Evolutionary conservation across 176 grass and related monocot genomes (phyloP), one percentile per base, ranked within the genome.

Genomic region (Poa annua): DNA sequence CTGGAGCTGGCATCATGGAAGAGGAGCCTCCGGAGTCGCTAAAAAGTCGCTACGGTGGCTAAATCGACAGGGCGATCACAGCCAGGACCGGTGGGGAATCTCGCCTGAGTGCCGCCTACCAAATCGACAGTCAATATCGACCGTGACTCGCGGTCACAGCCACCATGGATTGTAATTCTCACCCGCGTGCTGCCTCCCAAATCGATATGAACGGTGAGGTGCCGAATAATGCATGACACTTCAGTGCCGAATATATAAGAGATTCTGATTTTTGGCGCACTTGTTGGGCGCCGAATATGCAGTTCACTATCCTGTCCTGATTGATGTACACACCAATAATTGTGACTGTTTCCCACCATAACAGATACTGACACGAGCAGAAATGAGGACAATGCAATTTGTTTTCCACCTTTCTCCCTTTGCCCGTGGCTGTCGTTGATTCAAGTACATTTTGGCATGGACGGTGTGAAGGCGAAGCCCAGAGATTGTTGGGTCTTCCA

Each of bases 1-100:
- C 77, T 15, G 96, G 93, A 81, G 85, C 88, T 5, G 88, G 91
- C 69, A 86, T 99, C 79, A 90, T 99, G 89, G 93, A 94, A 86
- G 93, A 99, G 89, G 93, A 94, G 54, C 96, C 93, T 45, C 91
- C 96, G 11, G 83, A 92, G 52, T 89, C 66, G 0, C 81, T 96
- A 13, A 94, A 83, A 70, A 78, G 66, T 48, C 91, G 96, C 47
- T 99, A 99, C 16, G 96, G 96, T 36, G 96, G 96, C 8, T 96
- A 86, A 82, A 49, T 64, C 10, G 66, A 61, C 14, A 22, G 57
- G 0, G 6, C 11, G 68, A 41, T 22, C 35, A 39, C 19, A 66
- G 67, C 49, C 75, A 79, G 57, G 67, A 83, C 26, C 4, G 5
- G 35, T 56, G 26, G 59, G 42, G 44, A 13, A 63, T 57, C 48